Base-by-base conservation (phyloP, 1,284 basidiomycete species). In the Trichosporon inkin region DNA sequence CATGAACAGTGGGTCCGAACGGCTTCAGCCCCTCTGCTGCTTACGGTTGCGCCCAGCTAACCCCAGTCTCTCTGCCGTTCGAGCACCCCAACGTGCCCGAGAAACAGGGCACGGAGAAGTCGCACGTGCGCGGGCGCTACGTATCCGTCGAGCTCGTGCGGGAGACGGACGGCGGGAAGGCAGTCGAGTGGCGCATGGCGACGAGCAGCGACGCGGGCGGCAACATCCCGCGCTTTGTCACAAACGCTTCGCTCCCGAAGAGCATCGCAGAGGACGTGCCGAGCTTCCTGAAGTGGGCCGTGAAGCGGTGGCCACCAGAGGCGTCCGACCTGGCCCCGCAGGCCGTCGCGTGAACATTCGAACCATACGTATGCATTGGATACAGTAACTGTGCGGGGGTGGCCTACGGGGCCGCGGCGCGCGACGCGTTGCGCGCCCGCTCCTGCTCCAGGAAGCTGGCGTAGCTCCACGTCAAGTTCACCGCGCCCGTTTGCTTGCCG, bases 401-500 rank as follows among this genome's bases (percentile, higher is more conserved):
- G n/a, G n/a, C n/a, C 28, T 32, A 32, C 4, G 5, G 3, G 41
- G 19, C 44, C 7, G 28, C 17, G 13, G 40, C 47, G 16, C 10
- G 14, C 11, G 61, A 59, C 10, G 36, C 55, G 0, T 63, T 60
- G 11, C 71, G 57, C 7, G 70, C 71, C 16, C 70, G 62, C 17
- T 63, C 64, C 40, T 68, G 65, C 16, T 67, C 68, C 36, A 78
- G 57, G 52, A 74, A 72, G 34, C 68, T 68, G 1, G 76, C 75
- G 60, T 80, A 79, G 16, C 72, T 75, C 79, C 79, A 80, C 3
- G 78, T 80, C 14, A 80, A 60, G 40, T 80, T 72, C 32, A 70
- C 64, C 16, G 79, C 79, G 8, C 79, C 79, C 2, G 56, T 54
- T 17, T 40, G 55, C 10, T 19, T 5, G 7, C 59, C 61, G 8